Conservation (phyloP, 2,329 filamentous ascomycete species). For the Hymenoscyphus occultus region DNA sequence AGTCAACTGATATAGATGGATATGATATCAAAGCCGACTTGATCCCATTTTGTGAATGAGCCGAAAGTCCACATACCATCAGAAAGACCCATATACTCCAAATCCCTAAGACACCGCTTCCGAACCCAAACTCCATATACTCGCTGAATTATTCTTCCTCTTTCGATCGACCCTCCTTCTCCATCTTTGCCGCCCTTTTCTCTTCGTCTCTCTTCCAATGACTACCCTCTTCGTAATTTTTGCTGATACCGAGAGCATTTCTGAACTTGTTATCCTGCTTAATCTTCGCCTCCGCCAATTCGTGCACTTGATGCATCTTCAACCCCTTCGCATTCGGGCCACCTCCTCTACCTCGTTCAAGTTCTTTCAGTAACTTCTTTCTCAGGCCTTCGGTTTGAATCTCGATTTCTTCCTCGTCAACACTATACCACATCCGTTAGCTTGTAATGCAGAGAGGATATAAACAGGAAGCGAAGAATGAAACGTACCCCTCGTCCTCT, state of each 20-base stretch:
- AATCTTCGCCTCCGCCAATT: constrained; percentile 93
- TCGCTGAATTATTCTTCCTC: not conserved
- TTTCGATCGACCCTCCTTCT: constrained; percentile 25
- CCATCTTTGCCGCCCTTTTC: constrained; percentile 47
- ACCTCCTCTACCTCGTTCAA: constrained; percentile 38
- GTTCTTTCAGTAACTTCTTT: constrained; percentile 52
- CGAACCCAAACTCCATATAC: not conserved
- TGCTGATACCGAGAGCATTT: constrained; percentile 81
- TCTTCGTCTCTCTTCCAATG: constrained; percentile 87
- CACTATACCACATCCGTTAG: constrained; percentile 42
- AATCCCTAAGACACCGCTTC: constrained; percentile 7
- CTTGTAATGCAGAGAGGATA: too few species aligned
- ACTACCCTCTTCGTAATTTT: constrained; percentile 79
- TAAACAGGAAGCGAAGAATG: not conserved
- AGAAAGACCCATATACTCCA: not conserved
- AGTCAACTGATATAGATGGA: not conserved
- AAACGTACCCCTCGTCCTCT: constrained; percentile 77
- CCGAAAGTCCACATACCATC: not conserved
- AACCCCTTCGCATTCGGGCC: constrained; percentile 53
- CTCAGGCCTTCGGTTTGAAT: constrained; percentile 64
- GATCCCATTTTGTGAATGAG: not conserved
- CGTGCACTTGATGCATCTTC: constrained; percentile 93
- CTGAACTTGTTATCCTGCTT: constrained; percentile 88
- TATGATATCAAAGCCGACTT: not conserved
- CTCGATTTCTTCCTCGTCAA: constrained; percentile 91